Conservation (phyloP, 1,284 basidiomycete species). For the Heterobasidion parviporum region DNA sequence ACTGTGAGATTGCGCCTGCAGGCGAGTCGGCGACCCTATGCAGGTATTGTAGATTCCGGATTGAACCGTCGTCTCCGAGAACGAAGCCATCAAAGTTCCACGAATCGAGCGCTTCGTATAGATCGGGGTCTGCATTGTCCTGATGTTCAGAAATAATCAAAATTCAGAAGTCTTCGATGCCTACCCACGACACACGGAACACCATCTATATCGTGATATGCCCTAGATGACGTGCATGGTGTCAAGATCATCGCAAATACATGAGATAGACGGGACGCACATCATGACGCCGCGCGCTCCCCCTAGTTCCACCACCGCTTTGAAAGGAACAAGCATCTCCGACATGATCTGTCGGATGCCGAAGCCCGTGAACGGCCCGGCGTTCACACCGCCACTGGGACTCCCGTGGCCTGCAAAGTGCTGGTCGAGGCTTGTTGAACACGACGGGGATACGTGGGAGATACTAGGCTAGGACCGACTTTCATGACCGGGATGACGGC, state of each 20-base stretch:
- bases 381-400: constrained; percentile 19
- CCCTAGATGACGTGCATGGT: neutral
- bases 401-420: constrained; percentile 24
- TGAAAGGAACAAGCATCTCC: constrained; percentile 22
- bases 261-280: constrained; percentile 7
- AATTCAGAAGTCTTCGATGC: constrained; percentile 1
- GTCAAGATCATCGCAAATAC: neutral
- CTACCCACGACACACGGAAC: neutral
- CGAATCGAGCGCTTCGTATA: neutral
- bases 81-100: constrained; percentile 14
- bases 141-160: neutral
- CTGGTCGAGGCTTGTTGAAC: constrained; percentile 5
- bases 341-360: constrained; percentile 18
- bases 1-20: constrained; percentile 20
- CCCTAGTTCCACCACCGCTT: constrained; percentile 19
- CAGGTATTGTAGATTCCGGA: constrained; percentile 13
- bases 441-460: neutral
- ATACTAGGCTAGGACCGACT: constrained; percentile 7
- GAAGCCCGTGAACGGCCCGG: constrained; percentile 20
- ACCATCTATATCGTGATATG: constrained; percentile 3
- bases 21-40: constrained; percentile 15
- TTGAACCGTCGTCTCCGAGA: constrained; percentile 17
- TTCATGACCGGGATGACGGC: constrained; percentile 21
- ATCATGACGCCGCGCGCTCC: constrained; percentile 22
- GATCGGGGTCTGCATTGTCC: neutral